These are phyloP conservation scores for Sanghuangporus weigelae DNA, from an alignment of 1,284 basidiomycete species.

Conservation along the genomic window DNA sequence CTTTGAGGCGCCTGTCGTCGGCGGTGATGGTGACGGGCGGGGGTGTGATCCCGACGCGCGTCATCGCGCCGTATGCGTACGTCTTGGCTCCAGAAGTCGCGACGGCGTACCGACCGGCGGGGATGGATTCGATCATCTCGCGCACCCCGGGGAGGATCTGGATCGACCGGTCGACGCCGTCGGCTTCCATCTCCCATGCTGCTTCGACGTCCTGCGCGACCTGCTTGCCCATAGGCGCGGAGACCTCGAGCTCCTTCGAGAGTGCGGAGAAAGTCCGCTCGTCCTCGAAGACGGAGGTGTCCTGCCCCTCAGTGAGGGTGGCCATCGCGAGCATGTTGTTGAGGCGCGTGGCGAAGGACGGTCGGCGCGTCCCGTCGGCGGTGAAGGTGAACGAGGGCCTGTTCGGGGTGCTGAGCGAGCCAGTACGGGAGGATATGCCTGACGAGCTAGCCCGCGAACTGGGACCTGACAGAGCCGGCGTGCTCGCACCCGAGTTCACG, in stretches of 20 bases:
- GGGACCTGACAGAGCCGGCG: conserved; percentile 37
- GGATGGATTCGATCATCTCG: conserved; percentile 63
- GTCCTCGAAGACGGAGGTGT: conserved; percentile 34
- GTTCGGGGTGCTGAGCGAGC: conserved; percentile 24
- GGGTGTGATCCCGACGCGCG: conserved; percentile 65
- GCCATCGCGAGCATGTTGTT: conserved; percentile 43
- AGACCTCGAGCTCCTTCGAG: conserved; percentile 27
- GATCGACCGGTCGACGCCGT: conserved; percentile 61
- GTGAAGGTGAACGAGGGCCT: conserved; percentile 19
- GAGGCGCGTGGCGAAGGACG: conserved; percentile 46
- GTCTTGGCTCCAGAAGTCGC: conserved; percentile 76
- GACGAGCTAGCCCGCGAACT: conserved; percentile 39
- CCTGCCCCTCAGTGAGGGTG: conserved; percentile 33
- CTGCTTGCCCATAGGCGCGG: conserved; percentile 20
- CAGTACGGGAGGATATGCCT: conserved; percentile 29
- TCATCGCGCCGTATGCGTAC: conserved; percentile 68
- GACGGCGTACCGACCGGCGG: conserved; percentile 63
- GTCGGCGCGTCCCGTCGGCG: conserved; percentile 38
- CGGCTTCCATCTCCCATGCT: conserved; percentile 57
- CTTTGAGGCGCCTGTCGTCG: conserved; percentile 48
- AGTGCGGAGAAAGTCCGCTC: conserved; percentile 30
- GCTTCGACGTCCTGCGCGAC: conserved; percentile 30
- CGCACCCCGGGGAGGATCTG: conserved; percentile 72
- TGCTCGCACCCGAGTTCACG: conserved; percentile 30
- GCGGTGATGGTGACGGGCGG: conserved; percentile 75